Evolutionary conservation across 495 filamentous ascomycete genomes (phyloP), one percentile per base, ranked within the genome.

Genomic region (Aspergillus incahuasiensis): DNA sequence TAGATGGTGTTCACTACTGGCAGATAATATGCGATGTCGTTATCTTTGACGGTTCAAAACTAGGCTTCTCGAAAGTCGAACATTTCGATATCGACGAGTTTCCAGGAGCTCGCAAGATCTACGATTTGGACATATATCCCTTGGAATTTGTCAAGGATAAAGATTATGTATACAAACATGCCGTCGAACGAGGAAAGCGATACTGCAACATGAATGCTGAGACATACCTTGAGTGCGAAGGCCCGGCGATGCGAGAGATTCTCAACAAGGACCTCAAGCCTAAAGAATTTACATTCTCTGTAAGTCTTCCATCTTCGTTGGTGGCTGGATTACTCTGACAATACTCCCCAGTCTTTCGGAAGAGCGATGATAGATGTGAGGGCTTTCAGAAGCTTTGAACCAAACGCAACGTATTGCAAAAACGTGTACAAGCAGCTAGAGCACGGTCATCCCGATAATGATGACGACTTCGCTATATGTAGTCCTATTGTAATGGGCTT

Each of bases 81-180:
- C 20, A 43, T 13, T 43, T 53, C 5, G 21, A 43, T 6, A 53
- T 53, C 22, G 50, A 53, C 21, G 13, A 53, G n/a, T 53, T 18
- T 21, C 28, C 34, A 18, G 50, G 50, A 0, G 38, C 39, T 25
- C 50, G 50, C 12, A 30, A 41, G 12, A 43, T 53, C 1, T 15
- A 20, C 13, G 34, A 20, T 12, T 22, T 53, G n/a, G 18, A 42
- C 15, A 30, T 53, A 20, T 53, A 3, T 20, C 50, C 50, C 3
- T 19, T 53, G n/a, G 16, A 42, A 4, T 34, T 25, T 30, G 28
- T 39, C 24, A 20, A n/a, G 4, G 35, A 44, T 3, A 34, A 53
- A n/a, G 18, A 21, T 3, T n/a, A 20, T 5, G 22, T 53, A 13
- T 34, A 34, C 7, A 43, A 53, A 44, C 34, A 34, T 18, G 28